Evolutionary conservation across 345 rosid genomes (phyloP).

Genomic region (Acer negundo): DNA sequence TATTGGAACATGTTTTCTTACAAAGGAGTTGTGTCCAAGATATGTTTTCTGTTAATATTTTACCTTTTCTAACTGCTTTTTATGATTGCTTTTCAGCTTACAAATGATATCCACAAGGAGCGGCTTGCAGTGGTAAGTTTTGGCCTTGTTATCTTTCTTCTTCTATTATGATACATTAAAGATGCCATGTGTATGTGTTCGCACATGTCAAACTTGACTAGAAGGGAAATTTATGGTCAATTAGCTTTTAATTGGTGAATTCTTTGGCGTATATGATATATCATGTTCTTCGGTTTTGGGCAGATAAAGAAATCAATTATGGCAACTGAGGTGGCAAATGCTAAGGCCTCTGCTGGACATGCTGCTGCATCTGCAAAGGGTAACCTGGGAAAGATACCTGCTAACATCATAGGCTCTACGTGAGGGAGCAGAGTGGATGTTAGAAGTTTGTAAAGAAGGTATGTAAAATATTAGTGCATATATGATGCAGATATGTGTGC

Average conservation of each 20-base stretch:
- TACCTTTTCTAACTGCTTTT: background rate
- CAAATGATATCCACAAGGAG: constrained; percentile 86
- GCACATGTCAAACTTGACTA: background rate
- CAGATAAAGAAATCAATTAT: constrained; percentile 77
- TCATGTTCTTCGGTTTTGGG: constrained; percentile 8
- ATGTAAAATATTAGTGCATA: background rate
- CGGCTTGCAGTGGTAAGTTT: constrained; percentile 78
- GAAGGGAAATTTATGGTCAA: background rate
- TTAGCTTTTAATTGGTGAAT: background rate
- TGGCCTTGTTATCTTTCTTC: constrained; percentile 1
- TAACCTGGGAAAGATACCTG: constrained; percentile 57
- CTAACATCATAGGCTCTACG: constrained; percentile 51
- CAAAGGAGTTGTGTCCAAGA: background rate
- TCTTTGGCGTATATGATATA: background rate
- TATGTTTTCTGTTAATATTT: background rate
- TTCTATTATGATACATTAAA: background rate
- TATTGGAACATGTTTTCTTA: background rate
- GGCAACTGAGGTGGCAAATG: constrained; percentile 54
- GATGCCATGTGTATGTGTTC: background rate
- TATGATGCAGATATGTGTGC: background rate
- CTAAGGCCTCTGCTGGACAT: constrained; percentile 53
- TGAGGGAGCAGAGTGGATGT: constrained; percentile 19
- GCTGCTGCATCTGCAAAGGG: constrained; percentile 57
- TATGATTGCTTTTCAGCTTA: constrained; percentile 46
- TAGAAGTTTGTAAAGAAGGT: constrained; percentile 19